Percentiles rank a stretch among this genome's conserved stretches.
These are phyloP conservation scores for Aspergillus fijiensis DNA, from an alignment of 2,329 filamentous ascomycete genomes.

Conservation along the genomic window DNA sequence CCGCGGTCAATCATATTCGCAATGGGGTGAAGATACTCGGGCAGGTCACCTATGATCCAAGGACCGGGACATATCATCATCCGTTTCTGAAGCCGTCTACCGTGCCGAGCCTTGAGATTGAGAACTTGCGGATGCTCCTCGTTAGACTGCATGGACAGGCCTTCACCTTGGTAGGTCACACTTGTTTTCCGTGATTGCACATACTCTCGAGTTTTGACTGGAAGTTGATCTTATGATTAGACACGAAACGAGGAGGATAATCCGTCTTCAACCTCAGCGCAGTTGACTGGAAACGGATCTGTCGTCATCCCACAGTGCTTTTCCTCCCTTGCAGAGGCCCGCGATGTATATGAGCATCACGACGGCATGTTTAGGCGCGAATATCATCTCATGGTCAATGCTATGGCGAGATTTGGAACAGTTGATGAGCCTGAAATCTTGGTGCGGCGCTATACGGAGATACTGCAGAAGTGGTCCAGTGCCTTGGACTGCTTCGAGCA, in stretches of 20 bases:
- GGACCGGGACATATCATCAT: slow-evolving; percentile 11
- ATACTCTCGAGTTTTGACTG: too few species aligned
- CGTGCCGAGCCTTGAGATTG: slow-evolving; percentile 13
- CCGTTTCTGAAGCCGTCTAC: slow-evolving; percentile 13
- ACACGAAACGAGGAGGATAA: background rate
- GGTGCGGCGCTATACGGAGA: background rate
- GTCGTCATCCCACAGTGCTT: slow-evolving; percentile 2
- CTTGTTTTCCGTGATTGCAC: background rate
- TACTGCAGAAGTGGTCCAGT: slow-evolving; percentile 2
- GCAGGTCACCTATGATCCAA: slow-evolving; percentile 13
- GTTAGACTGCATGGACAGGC: slow-evolving; percentile 11
- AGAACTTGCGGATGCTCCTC: slow-evolving; percentile 8
- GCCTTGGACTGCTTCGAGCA: slow-evolving; percentile 8
- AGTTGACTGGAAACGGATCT: background rate
- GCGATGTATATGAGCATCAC: slow-evolving; percentile 8
- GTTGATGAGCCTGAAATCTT: background rate
- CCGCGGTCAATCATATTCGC: slow-evolving; percentile 22
- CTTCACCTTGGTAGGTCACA: slow-evolving; percentile 2
- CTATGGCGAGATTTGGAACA: background rate
- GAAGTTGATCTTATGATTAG: background rate
- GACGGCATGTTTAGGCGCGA: background rate
- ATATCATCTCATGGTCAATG: background rate
- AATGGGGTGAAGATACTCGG: slow-evolving; percentile 23
- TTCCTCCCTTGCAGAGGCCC: slow-evolving; percentile 8
- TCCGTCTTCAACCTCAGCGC: background rate